A percentile compares a stretch with the other conserved stretches of the same genome.
These are phyloP conservation scores for Phytopythium helicoides DNA, from an alignment of 352 stramenopile species.

Conservation along the genomic window DNA sequence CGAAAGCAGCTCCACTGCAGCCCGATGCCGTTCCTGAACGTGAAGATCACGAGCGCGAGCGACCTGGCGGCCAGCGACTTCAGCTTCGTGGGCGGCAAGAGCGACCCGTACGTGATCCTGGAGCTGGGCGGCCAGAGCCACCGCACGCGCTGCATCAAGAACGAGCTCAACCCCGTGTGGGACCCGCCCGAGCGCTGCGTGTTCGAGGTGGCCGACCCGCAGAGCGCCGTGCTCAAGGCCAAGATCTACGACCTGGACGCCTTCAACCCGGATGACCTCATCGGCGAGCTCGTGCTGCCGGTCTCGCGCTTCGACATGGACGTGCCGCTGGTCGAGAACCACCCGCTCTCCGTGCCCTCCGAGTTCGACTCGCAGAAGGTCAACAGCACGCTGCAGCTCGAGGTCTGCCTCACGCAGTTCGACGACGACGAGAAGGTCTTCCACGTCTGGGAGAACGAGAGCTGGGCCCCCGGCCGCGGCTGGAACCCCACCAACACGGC, in stretches of 20 bases:
- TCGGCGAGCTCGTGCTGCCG: constrained; percentile 50
- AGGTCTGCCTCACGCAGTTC: constrained; percentile 38
- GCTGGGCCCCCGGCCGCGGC: constrained; percentile 40
- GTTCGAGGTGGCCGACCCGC: constrained; percentile 44
- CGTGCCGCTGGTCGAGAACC: constrained; percentile 48
- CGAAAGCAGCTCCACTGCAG: constrained; percentile 1
- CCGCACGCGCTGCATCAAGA: constrained; percentile 60
- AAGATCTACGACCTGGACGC: constrained; percentile 69
- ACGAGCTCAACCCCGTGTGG: constrained; percentile 69
- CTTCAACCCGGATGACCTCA: constrained; percentile 60
- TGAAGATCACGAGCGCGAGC: constrained; percentile 41
- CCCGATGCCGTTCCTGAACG: constrained; percentile 46
- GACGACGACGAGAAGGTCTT: constrained; percentile 38
- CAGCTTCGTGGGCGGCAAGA: constrained; percentile 52
- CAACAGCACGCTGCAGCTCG: constrained; percentile 49
- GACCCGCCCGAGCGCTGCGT: constrained; percentile 52
- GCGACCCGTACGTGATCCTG: constrained; percentile 73
- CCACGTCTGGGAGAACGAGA: constrained; percentile 68
- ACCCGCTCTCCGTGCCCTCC: constrained; percentile 36
- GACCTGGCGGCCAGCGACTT: constrained; percentile 69
- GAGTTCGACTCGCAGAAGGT: constrained; percentile 44
- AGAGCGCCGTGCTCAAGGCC: constrained; percentile 44
- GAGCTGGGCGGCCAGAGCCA: constrained; percentile 43
- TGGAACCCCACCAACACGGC: constrained; percentile 46
- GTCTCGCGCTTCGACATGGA: constrained; percentile 48